phyloP scores from a whole-genome alignment of 2,329 filamentous ascomycete species.

The Seiridium unicorne region DNA sequence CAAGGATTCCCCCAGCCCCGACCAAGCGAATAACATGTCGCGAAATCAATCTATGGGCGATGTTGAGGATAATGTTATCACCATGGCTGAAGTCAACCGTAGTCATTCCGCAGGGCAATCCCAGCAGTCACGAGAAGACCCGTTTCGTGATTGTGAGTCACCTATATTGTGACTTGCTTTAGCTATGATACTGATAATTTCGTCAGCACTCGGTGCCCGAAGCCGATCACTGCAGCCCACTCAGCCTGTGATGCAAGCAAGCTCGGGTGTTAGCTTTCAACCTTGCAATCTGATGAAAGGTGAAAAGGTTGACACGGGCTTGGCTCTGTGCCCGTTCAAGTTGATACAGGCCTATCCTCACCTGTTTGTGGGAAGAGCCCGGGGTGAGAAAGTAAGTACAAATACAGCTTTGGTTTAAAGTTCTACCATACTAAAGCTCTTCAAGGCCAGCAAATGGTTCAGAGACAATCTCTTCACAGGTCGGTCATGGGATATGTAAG shows the following conservation, averaged over 20 bases:
- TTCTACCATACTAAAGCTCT: background rate
- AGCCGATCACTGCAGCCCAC: background rate
- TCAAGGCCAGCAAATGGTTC: conserved; percentile 50
- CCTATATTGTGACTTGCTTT: no score
- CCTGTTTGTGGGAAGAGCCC: background rate
- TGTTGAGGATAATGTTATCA: background rate
- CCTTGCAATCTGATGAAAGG: background rate
- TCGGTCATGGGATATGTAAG: conserved; percentile 76
- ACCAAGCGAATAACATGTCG: background rate
- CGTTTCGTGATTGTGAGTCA: no score
- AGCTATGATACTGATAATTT: background rate
- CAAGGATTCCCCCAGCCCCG: no score
- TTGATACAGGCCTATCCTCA: background rate
- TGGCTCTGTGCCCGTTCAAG: conserved; percentile 2
- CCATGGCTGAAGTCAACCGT: background rate
- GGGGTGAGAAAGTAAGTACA: background rate
- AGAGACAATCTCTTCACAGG: conserved; percentile 54
- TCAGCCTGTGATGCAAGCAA: background rate
- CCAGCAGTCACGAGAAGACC: background rate
- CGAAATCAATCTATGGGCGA: background rate
- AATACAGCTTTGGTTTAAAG: background rate
- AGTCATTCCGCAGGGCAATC: background rate
- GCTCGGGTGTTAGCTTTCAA: background rate
- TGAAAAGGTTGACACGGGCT: background rate
- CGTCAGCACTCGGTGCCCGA: background rate